Conservation (phyloP, 75 land plant genomes). For the Pseudotsuga menziesii region DNA sequence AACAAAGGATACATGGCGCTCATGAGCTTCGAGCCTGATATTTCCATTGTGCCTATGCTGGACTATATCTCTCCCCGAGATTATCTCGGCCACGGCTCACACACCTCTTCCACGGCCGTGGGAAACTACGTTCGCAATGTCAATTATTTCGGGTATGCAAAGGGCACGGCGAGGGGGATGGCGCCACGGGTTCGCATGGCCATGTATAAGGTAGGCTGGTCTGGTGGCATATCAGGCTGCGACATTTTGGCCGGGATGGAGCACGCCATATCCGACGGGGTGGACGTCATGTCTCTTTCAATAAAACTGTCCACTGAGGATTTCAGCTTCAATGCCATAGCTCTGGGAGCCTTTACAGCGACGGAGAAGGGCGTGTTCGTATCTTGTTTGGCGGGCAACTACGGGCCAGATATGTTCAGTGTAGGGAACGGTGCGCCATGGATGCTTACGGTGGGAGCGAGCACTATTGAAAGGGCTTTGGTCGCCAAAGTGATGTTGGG, state of each 20-base stretch:
- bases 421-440: conserved; percentile 22
- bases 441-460: conserved; percentile 20
- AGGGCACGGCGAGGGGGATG: conserved; percentile 24
- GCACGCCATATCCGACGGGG: conserved; percentile 29
- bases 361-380: conserved; percentile 7
- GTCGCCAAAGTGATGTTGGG: not conserved
- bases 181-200: conserved; percentile 20
- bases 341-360: conserved; percentile 18
- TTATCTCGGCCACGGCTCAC: conserved; percentile 24
- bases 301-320: not conserved
- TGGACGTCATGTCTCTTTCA: conserved; percentile 18
- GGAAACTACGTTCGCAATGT: not conserved
- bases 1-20: not conserved
- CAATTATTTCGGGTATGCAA: conserved; percentile 14
- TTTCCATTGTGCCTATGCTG: no score
- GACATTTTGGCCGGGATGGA: conserved; percentile 30
- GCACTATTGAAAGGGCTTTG: conserved; percentile 20
- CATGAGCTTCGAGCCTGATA: not conserved
- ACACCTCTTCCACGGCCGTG: conserved; percentile 21
- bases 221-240: not conserved
- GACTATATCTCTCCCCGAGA: conserved; percentile 21
- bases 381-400: conserved; percentile 22
- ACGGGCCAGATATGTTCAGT: conserved; percentile 9
- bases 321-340: conserved; percentile 6
- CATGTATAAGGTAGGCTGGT: conserved; percentile 35